phyloP scores from a whole-genome alignment of 768 basidiomycete genomes.

The Russula earlei region DNA sequence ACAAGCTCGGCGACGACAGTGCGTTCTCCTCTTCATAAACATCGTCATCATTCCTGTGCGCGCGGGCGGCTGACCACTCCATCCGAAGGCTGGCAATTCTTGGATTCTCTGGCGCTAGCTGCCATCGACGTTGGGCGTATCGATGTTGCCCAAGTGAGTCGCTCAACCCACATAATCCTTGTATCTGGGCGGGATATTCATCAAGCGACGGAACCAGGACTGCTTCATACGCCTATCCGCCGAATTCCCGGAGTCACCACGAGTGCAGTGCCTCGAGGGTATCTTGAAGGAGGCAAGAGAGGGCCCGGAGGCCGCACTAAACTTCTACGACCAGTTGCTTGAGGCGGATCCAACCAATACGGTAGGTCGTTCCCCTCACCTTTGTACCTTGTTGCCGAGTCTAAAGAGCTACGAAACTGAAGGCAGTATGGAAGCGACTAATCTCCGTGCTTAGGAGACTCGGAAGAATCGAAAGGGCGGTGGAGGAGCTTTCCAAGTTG shows the following conservation, averaged over 20 bases:
- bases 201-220: slow-evolving; percentile 30
- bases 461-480: slow-evolving; percentile 55
- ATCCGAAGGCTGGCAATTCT: slow-evolving; percentile 59
- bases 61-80: not conserved
- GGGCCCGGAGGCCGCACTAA: slow-evolving; percentile 43
- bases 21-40: not conserved
- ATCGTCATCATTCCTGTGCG: not conserved
- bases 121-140: slow-evolving; percentile 65
- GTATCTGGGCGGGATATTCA: not conserved
- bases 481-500: slow-evolving; percentile 59
- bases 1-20: slow-evolving; percentile 29
- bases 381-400: not conserved
- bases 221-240: slow-evolving; percentile 51
- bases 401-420: not conserved
- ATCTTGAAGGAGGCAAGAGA: slow-evolving; percentile 69
- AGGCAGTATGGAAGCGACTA: slow-evolving; percentile 76
- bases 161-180: slow-evolving; percentile 20
- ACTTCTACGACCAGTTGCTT: slow-evolving; percentile 54
- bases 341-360: slow-evolving; percentile 58
- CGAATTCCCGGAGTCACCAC: slow-evolving; percentile 71
- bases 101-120: slow-evolving; percentile 74
- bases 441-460: slow-evolving; percentile 59
- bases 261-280: slow-evolving; percentile 70
- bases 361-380: slow-evolving; percentile 37
- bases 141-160: slow-evolving; percentile 62